These are phyloP conservation scores for Daldinia caldariorum DNA, from an alignment of 495 filamentous ascomycete species.

Conservation along the genomic window DNA sequence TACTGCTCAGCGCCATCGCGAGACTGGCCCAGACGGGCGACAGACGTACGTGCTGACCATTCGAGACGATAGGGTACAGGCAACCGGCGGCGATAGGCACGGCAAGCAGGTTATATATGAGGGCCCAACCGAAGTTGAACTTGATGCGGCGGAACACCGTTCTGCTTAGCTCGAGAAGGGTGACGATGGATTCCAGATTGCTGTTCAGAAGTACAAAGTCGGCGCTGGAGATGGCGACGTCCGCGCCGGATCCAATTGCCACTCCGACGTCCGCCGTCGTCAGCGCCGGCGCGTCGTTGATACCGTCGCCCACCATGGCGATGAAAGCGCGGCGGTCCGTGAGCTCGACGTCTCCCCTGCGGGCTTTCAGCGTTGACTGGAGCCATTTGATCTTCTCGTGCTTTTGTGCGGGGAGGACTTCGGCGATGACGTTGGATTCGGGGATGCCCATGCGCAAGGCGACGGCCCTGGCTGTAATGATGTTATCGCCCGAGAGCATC, in stretches of 20 bases:
- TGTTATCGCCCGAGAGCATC: constrained; percentile 93
- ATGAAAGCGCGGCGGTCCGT: constrained; percentile 52
- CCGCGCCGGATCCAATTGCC: constrained; percentile 83
- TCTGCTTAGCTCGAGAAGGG: constrained; percentile 74
- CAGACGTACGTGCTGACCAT: constrained; percentile 65
- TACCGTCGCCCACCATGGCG: constrained; percentile 80
- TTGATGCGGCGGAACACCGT: constrained; percentile 81
- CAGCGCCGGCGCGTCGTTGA: constrained; percentile 89
- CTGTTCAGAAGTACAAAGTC: constrained; percentile 86
- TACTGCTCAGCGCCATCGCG: constrained; percentile 87
- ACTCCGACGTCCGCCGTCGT: constrained; percentile 83
- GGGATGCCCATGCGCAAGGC: constrained; percentile 81
- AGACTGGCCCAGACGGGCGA: constrained; percentile 86
- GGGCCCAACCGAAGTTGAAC: constrained; percentile 89
- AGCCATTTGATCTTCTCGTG: constrained; percentile 83
- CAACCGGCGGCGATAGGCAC: constrained; percentile 87
- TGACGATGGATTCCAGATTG: constrained; percentile 73
- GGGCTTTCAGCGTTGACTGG: constrained; percentile 67
- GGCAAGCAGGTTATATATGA: constrained; percentile 82
- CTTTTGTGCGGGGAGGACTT: constrained; percentile 86
- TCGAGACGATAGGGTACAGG: constrained; percentile 72
- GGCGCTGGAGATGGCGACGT: constrained; percentile 83
- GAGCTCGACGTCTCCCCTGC: constrained; percentile 42
- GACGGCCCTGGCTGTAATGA: constrained; percentile 77
- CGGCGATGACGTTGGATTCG: constrained; percentile 79